Conservation (phyloP, 164 flowering plant species). For the Macadamia tetraphylla region DNA sequence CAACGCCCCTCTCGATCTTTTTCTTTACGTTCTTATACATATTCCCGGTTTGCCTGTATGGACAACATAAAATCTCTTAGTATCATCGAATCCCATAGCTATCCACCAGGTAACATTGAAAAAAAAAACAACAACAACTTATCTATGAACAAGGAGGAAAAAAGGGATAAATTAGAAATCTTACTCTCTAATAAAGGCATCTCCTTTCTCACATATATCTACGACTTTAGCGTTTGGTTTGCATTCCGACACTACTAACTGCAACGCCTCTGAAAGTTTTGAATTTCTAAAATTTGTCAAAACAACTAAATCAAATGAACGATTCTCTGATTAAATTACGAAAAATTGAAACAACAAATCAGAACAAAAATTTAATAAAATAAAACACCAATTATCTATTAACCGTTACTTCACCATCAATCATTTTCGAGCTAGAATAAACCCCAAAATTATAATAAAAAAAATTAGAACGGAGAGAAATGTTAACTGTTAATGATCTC, state of each 20-base stretch:
- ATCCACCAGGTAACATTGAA: neutral
- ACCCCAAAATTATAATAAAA: neutral
- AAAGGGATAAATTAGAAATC: slow-evolving; percentile 2
- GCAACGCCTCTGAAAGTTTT: slow-evolving; percentile 67
- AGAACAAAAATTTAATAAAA: neutral
- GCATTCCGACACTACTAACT: slow-evolving; percentile 59
- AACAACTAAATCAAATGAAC: neutral
- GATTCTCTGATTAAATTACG: neutral
- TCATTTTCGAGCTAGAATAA: neutral
- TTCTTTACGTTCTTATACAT: slow-evolving; percentile 92
- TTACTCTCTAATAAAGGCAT: slow-evolving; percentile 61
- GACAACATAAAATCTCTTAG: neutral
- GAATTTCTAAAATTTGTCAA: neutral
- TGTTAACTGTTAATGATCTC: slow-evolving; percentile 70
- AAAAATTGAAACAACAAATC: neutral
- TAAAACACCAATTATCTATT: too few relatives aligned
- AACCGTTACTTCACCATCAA: neutral
- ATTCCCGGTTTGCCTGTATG: slow-evolving; percentile 68
- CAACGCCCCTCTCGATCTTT: slow-evolving; percentile 91
- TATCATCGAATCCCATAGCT: neutral
- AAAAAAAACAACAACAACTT: neutral
- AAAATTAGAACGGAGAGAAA: neutral
- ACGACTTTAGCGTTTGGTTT: slow-evolving; percentile 71
- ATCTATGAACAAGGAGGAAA: neutral
- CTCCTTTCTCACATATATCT: slow-evolving; percentile 77